phyloP scores from a whole-genome alignment of 1,284 basidiomycete species.

The Boletus mariae region DNA sequence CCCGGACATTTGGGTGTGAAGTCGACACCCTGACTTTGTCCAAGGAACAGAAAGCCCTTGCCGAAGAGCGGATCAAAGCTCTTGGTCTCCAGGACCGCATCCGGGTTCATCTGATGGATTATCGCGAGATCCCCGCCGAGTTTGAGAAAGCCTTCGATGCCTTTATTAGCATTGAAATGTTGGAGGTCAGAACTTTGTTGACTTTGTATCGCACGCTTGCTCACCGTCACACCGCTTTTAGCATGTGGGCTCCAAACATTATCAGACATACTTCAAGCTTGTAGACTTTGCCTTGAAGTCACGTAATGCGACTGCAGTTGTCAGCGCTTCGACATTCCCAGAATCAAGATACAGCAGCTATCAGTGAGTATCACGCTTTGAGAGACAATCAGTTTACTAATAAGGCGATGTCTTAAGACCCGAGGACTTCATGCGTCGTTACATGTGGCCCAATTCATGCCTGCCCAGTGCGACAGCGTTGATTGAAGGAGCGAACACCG shows the following conservation, averaged over 20 bases:
- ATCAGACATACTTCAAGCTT: constrained; percentile 75
- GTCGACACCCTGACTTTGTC: constrained; percentile 89
- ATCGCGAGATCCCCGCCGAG: constrained; percentile 72
- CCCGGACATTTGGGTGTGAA: constrained; percentile 66
- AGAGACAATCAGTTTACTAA: constrained; percentile 6
- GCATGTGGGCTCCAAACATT: constrained; percentile 70
- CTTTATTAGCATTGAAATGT: constrained; percentile 89
- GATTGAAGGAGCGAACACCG: constrained; percentile 61
- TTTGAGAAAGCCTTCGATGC: constrained; percentile 83
- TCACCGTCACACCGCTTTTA: constrained; percentile 21
- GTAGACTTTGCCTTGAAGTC: constrained; percentile 80
- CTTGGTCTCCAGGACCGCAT: constrained; percentile 72
- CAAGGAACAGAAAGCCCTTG: constrained; percentile 80
- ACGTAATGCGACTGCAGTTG: constrained; percentile 63
- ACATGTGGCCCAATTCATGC: constrained; percentile 92
- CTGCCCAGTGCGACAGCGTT: constrained; percentile 77
- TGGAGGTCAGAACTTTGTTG: constrained; percentile 55
- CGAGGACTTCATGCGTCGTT: constrained; percentile 88
- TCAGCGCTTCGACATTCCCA: constrained; percentile 83
- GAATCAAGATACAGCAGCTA: constrained; percentile 68
- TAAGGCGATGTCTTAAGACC: constrained; percentile 41
- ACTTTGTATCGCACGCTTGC: background rate
- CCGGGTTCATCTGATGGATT: constrained; percentile 85
- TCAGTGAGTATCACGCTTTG: constrained; percentile 46
- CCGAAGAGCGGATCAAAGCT: constrained; percentile 73